Conservation (phyloP, 345 rosid genomes). For the Psidium friedrichsthalianum region DNA sequence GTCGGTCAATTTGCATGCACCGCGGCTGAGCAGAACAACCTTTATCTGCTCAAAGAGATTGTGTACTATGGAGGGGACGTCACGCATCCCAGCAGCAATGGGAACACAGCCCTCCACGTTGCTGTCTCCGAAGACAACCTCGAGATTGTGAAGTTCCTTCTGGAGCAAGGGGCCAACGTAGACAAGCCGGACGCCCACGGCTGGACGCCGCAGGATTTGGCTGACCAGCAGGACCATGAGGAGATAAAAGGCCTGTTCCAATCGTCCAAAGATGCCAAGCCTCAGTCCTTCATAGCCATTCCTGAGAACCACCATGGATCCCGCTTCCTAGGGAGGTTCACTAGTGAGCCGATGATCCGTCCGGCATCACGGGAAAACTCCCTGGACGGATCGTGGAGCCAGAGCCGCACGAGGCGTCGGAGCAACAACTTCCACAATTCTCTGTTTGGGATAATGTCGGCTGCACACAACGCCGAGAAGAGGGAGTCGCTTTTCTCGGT, state of each 20-base stretch:
- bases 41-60: slow-evolving; percentile 53
- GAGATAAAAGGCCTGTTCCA: slow-evolving; percentile 50
- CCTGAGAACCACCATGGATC: slow-evolving; percentile 34
- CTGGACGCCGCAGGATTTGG: slow-evolving; percentile 68
- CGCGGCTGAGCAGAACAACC: slow-evolving; percentile 59
- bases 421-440: slow-evolving; percentile 60
- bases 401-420: slow-evolving; percentile 38
- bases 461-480: slow-evolving; percentile 32
- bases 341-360: slow-evolving; percentile 62
- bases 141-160: slow-evolving; percentile 57
- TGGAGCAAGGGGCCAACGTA: slow-evolving; percentile 53
- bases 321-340: slow-evolving; percentile 49
- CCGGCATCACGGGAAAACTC: slow-evolving; percentile 18
- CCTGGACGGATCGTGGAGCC: slow-evolving; percentile 36
- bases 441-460: slow-evolving; percentile 59
- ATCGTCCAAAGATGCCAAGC: slow-evolving; percentile 18
- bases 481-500: slow-evolving; percentile 14
- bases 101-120: slow-evolving; percentile 65
- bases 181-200: slow-evolving; percentile 48
- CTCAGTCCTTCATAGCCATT: slow-evolving; percentile 19
- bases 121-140: slow-evolving; percentile 71
- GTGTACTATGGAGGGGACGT: slow-evolving; percentile 42
- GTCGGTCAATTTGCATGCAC: slow-evolving; percentile 66
- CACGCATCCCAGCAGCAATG: slow-evolving; percentile 32
- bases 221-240: slow-evolving; percentile 83